Percentiles rank a stretch among this genome's conserved stretches.
Evolutionary conservation across 345 rosid genomes (phyloP).

Genomic region (Brassica cretica): DNA sequence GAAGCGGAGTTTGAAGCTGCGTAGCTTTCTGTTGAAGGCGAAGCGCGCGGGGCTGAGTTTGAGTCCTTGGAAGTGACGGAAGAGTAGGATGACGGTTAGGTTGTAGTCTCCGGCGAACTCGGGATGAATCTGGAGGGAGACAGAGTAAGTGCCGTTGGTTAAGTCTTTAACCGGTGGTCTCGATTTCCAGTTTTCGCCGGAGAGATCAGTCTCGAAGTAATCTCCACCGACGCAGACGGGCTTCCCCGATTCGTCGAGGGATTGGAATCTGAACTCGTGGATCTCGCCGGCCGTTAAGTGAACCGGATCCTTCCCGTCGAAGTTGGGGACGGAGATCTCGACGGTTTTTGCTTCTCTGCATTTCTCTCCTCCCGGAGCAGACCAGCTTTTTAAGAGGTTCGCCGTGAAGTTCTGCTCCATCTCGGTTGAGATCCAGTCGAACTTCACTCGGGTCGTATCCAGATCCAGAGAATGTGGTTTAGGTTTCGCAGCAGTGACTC

Average conservation of each 20-base stretch:
- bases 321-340: conserved; percentile 53
- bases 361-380: conserved; percentile 52
- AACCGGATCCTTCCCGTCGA: conserved; percentile 50
- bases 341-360: conserved; percentile 61
- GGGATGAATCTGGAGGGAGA: conserved; percentile 76
- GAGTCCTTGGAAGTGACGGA: conserved; percentile 71
- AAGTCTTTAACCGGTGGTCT: conserved; percentile 75
- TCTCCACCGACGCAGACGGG: conserved; percentile 75
- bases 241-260: conserved; percentile 57
- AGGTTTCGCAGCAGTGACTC: background rate
- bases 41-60: conserved; percentile 62
- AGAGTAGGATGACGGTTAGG: conserved; percentile 69
- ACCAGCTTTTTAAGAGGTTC: conserved; percentile 56
- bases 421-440: conserved; percentile 53
- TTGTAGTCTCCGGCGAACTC: conserved; percentile 69
- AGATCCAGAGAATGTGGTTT: background rate
- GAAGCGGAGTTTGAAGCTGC: conserved; percentile 52
- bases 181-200: conserved; percentile 84
- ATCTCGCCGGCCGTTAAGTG: conserved; percentile 62
- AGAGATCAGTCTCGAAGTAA: conserved; percentile 82
- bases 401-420: conserved; percentile 51
- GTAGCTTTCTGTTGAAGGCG: conserved; percentile 49
- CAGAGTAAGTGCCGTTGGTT: conserved; percentile 67
- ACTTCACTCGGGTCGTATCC: background rate
- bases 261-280: conserved; percentile 61